Conservation (phyloP, 1,139 yeast species). For the Saccharomyces hybrid region DNA sequence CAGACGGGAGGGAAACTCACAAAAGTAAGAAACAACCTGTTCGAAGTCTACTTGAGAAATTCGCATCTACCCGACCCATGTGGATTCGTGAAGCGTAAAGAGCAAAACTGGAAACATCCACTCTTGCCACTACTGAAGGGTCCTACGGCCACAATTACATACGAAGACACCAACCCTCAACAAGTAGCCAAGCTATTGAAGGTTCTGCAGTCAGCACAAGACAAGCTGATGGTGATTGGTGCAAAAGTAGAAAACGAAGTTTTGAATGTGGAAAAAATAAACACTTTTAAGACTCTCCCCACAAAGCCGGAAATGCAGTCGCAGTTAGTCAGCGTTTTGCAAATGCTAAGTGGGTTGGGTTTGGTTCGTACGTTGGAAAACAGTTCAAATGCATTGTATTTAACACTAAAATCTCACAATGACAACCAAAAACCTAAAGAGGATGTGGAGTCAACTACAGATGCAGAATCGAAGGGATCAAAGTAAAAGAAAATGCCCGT, state of each 20-base stretch:
- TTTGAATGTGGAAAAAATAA: conserved; percentile 47
- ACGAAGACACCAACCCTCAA: conserved; percentile 64
- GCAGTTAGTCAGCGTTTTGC: conserved; percentile 78
- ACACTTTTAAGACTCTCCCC: conserved; percentile 66
- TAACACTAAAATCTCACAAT: conserved; percentile 59
- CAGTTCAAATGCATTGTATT: conserved; percentile 56
- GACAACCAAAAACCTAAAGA: conserved; percentile 18
- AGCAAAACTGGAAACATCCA: conserved; percentile 50
- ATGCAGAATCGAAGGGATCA: neutral
- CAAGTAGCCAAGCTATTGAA: conserved; percentile 56
- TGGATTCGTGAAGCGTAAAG: conserved; percentile 42
- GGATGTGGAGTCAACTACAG: neutral
- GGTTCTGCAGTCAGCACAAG: conserved; percentile 54
- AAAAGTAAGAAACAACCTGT: conserved; percentile 58
- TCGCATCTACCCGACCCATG: conserved; percentile 68
- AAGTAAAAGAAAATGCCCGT: neutral
- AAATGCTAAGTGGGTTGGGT: conserved; percentile 82
- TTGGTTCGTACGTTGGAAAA: conserved; percentile 74
- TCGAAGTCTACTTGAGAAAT: conserved; percentile 70
- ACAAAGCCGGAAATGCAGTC: conserved; percentile 63
- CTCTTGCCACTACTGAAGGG: conserved; percentile 64
- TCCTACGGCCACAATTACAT: conserved; percentile 76
- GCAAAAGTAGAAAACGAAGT: conserved; percentile 66
- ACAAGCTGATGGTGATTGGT: conserved; percentile 72
- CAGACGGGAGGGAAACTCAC: conserved; percentile 61